Evolutionary conservation across 192 early-diverging fungal species (phyloP).

Genomic region (Linnemannia exigua): DNA sequence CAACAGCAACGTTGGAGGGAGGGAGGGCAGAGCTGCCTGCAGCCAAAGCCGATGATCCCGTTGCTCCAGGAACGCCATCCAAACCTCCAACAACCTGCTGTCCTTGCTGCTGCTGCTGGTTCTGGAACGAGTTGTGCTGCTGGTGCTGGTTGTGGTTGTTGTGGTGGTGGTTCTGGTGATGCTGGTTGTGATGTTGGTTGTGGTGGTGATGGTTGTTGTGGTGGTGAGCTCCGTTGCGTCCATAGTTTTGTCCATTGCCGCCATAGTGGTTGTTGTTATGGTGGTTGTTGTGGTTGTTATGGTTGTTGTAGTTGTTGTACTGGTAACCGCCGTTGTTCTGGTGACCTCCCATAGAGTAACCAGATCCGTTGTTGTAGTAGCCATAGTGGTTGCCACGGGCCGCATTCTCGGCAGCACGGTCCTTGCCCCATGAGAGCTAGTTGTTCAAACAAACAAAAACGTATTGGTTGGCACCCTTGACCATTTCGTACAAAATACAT

Average conservation of each 20-base stretch:
- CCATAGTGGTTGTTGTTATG: conserved; percentile 39
- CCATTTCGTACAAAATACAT: neutral
- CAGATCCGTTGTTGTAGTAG: conserved; percentile 52
- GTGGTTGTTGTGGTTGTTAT: conserved; percentile 36
- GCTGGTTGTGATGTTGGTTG: conserved; percentile 45
- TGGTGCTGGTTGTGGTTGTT: conserved; percentile 30
- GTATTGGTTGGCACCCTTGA: neutral
- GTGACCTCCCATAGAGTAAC: conserved; percentile 46
- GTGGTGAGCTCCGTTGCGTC: conserved; percentile 37
- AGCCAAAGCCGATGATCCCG: conserved; percentile 51
- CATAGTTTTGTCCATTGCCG: conserved; percentile 48
- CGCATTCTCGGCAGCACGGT: conserved; percentile 70
- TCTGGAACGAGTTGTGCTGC: conserved; percentile 22
- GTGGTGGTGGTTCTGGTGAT: conserved; percentile 29
- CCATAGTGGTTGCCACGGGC: conserved; percentile 55
- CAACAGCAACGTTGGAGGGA: conserved; percentile 28
- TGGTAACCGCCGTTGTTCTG: conserved; percentile 54
- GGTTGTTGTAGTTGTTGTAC: conserved; percentile 49
- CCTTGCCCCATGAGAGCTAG: conserved; percentile 88
- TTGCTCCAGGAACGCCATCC: conserved; percentile 35
- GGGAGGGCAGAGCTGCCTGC: conserved; percentile 48
- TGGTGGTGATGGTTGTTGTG: conserved; percentile 61
- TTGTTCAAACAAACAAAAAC: neutral
- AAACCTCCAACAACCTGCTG: conserved; percentile 34
- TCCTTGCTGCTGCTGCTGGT: conserved; percentile 19